Evolutionary conservation across 1,284 basidiomycete genomes (phyloP), one percentile per base, ranked within the genome.

Genomic region (Puccinia hordei): DNA sequence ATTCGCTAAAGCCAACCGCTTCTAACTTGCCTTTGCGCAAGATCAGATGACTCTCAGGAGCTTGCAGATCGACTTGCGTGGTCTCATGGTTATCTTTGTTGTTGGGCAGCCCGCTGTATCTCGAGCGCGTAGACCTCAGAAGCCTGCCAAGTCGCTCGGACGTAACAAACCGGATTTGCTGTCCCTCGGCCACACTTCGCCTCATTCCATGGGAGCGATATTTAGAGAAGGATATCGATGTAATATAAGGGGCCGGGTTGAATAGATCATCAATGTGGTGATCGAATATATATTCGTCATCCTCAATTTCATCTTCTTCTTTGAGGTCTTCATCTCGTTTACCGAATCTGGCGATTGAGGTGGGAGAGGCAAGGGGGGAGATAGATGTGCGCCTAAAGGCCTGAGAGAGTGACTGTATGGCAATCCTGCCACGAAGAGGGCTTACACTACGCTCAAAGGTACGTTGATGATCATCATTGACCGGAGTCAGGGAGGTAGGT

Each of bases 241-340:
- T 66, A 27, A 77, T 77, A n/a, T 68, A 77, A 35, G 75, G 75
- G 24, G 46, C 75, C 2, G 75, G 75, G 44, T 77, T 77, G 46
- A 77, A 68, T 4, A 77, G 4, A 38, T 77, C 61, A 38, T 77
- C 63, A 13, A 77, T 49, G 49, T 53, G 44, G 33, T 68, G 75
- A 77, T 77, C 65, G 44, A 77, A 77, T 44, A 68, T 68, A 27
- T 68, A 77, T 77, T 77, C 75, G 24, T 77, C 75, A 9, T 75
- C 66, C 19, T 69, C 66, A 27, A 9, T 46, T 17, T 69, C 66
- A 5, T 41, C 66, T 49, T 69, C 66, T 69, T 69, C 66, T 51
- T 51, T 69, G 19, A 51, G 41, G 27, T 69, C 46, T 49, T 69
- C 51, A 27, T 41, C 30, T 59, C 41, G 10, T 35, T 59, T 49